Evolutionary conservation across 2,329 filamentous ascomycete species (phyloP), one percentile per base, ranked within the genome.

Genomic region (Zymoseptoria pseudotritici): DNA sequence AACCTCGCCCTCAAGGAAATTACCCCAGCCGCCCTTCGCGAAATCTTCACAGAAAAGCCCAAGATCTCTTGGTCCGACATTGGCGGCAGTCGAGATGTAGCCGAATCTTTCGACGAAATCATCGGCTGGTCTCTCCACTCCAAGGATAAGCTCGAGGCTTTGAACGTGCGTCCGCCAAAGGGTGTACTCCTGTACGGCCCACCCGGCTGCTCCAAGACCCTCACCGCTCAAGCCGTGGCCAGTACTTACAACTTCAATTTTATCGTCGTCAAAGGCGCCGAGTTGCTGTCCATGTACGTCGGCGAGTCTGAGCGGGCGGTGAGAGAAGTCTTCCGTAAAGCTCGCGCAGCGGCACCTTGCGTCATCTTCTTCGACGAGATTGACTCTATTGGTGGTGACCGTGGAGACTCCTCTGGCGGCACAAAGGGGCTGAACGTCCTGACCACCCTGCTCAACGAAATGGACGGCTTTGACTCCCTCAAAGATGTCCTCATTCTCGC

Each of bases 301-400:
- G 93, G 93, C 62, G 93, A 97, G 74, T 93, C 91, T 1, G 93
- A 97, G 76, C 85, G 91, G 10, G 87, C 88, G 7, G 83, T 97
- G 50, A 86, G 93, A 46, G 88, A 91, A 58, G 84, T 97, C 1
- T 97, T 97, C 72, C 83, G 87, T 57, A 89, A 92, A 67, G 93
- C 93, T 1, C 83, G 89, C 50, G 86, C 88, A n/a, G 92, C 91
- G 8, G 86, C 87, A 56, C 93, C 93, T 0, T 91, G 89, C 72
- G 93, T 97, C 75, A 91, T 97, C 68, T 97, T 97, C 80, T 96
- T 97, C 66, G 92, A 97, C 72, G 92, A 97, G 74, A 94, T 97
- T 67, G 92, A 97, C 75, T 86, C 90, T 4, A 93, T 97, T 63
- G 80, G 81, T 36, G 79, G 79, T 74, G 69, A 87, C 77, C 81